Base-by-base conservation (phyloP, 73 alveolate genomes). In the Blepharisma japonicum region DNA sequence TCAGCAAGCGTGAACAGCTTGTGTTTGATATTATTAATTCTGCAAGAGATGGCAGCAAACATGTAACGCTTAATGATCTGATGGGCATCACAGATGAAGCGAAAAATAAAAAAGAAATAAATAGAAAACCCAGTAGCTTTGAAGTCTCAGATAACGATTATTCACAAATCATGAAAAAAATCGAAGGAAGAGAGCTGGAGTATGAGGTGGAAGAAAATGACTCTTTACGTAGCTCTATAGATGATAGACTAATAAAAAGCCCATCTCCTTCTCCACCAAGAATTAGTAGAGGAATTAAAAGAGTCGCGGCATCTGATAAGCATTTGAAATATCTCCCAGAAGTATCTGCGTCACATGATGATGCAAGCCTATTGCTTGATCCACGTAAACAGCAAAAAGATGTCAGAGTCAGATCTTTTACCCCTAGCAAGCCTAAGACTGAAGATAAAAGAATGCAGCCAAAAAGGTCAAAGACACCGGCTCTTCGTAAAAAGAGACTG, bases 91-190 rank as follows among this genome's bases (percentile, higher is more conserved):
- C 42, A 32, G 42, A 32, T 32, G 42, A 32, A 32, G 42, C 42
- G 5, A 32, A 32, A 32, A 32, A 32, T 32, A 32, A 32, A 32
- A 25, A 61, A 20, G 74, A 61, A 25, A 61, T 20, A 8, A 25
- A 20, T 2, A 25, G 46, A n/a, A n/a, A 25, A 5, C 18, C 14
- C 47, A 11, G 18, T 3, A 18, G 11, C 23, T 61, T 61, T 25
- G 74, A 61, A 61, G 74, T 61, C 74, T 18, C 49, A 18, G 47
- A 25, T 18, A 61, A 61, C 5, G 74, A 61, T 25, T 61, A 61
- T 61, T 14, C 38, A 20, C 47, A 61, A 9, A 25, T 61, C 4
- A 8, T 61, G 74, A 61, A 61, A 61, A 61, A 61, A 14, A 61
- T 61, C 23, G 74, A 61, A 61, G 74, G 74, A 8, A 61, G 23